These are phyloP conservation scores for Irpex sp. DNA, from an alignment of 1,284 basidiomycete species.

Conservation along the genomic window DNA sequence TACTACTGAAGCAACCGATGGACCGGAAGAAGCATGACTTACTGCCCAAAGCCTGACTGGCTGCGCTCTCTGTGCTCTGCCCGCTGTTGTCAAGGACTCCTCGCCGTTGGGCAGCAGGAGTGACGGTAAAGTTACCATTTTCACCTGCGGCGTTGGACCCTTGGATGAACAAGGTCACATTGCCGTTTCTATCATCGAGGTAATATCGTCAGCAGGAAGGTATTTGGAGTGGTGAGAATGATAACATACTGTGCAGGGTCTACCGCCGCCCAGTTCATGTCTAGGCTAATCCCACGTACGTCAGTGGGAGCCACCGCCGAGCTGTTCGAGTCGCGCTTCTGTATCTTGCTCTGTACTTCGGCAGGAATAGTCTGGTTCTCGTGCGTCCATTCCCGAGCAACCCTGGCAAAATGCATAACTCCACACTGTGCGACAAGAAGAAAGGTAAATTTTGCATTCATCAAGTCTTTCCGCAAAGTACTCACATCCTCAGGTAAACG, in stretches of 20 bases:
- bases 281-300: conserved; percentile 51
- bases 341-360: conserved; percentile 34
- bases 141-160: conserved; percentile 49
- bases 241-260: conserved; percentile 37
- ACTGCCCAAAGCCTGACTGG: too few species aligned
- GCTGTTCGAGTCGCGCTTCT: conserved; percentile 38
- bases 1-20: too few species aligned
- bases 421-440: conserved; percentile 47
- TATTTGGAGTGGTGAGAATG: not conserved
- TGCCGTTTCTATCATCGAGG: conserved; percentile 31
- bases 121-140: conserved; percentile 39
- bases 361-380: conserved; percentile 50
- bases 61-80: too few species aligned
- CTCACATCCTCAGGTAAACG: conserved; percentile 56
- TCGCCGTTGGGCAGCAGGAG: conserved; percentile 22
- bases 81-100: not conserved
- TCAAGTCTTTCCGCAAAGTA: conserved; percentile 25
- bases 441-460: not conserved
- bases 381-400: conserved; percentile 50
- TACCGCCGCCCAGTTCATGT: conserved; percentile 48
- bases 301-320: conserved; percentile 27
- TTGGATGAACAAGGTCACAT: conserved; percentile 47
- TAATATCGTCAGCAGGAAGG: not conserved
- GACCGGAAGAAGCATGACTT: too few species aligned
- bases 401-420: conserved; percentile 55